Conservation (phyloP, 1,284 basidiomycete species). For the Puccinia horiana region DNA sequence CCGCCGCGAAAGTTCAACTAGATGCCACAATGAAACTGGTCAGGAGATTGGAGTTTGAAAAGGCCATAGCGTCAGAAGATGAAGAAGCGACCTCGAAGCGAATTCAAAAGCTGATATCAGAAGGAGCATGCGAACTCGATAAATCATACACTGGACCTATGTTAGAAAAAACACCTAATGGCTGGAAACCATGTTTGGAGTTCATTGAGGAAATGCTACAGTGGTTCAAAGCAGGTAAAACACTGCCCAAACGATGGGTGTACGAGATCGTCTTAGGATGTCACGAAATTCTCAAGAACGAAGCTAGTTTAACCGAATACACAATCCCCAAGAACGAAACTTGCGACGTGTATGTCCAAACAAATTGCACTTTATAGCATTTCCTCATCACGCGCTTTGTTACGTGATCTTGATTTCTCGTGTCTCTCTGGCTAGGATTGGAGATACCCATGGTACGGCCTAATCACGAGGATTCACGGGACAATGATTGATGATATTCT, state of each 20-base stretch:
- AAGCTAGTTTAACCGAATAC: constrained; percentile 80
- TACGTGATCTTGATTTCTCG: background rate
- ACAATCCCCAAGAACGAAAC: constrained; percentile 75
- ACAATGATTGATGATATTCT: background rate
- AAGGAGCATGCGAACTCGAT: constrained; percentile 69
- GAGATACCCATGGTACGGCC: constrained; percentile 51
- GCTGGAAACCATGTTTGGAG: constrained; percentile 69
- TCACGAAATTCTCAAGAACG: constrained; percentile 72
- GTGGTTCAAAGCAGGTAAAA: constrained; percentile 88
- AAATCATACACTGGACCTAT: constrained; percentile 70
- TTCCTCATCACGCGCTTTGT: background rate
- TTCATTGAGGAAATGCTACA: constrained; percentile 85
- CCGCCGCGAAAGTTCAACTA: constrained; percentile 75
- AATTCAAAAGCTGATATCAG: constrained; percentile 73
- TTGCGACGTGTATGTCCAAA: constrained; percentile 77
- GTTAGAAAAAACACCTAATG: constrained; percentile 58
- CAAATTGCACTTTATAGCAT: background rate
- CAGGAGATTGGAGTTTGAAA: constrained; percentile 61
- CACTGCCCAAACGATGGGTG: constrained; percentile 78
- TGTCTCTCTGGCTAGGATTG: constrained; percentile 19
- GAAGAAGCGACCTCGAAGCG: constrained; percentile 73
- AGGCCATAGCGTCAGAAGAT: constrained; percentile 81
- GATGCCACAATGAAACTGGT: constrained; percentile 86
- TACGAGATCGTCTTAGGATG: constrained; percentile 96
- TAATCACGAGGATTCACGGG: background rate